Conservation (phyloP, 208 protist species). For the Crithidia sp. region DNA sequence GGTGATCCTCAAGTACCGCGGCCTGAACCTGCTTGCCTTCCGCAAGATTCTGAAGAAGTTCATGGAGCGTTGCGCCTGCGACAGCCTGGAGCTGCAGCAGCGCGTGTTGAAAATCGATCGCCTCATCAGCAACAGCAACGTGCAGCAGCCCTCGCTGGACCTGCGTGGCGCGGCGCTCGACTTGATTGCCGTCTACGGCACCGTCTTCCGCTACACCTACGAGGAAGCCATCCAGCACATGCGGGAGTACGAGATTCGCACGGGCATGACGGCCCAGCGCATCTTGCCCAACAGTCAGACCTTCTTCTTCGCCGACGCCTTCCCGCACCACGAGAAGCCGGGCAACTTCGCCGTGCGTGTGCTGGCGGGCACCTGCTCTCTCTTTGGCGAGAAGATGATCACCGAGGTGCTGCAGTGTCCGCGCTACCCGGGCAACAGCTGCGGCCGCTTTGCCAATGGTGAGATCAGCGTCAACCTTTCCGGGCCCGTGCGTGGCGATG, state of each 20-base stretch:
- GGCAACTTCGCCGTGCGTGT: slow-evolving; percentile 80
- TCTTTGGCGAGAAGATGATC: slow-evolving; percentile 81
- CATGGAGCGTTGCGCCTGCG: slow-evolving; percentile 72
- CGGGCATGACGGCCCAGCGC: slow-evolving; percentile 56
- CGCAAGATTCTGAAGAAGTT: slow-evolving; percentile 87
- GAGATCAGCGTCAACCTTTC: slow-evolving; percentile 86
- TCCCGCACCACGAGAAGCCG: slow-evolving; percentile 61
- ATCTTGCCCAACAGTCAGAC: slow-evolving; percentile 77
- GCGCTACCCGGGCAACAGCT: slow-evolving; percentile 51
- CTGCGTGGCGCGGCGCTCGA: slow-evolving; percentile 60
- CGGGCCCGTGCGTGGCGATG: slow-evolving; percentile 92
- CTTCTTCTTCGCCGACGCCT: slow-evolving; percentile 78
- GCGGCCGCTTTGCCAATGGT: slow-evolving; percentile 80
- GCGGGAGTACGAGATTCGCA: slow-evolving; percentile 51
- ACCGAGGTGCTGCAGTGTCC: slow-evolving; percentile 76
- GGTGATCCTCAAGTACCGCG: slow-evolving; percentile 69
- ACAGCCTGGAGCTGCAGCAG: slow-evolving; percentile 72
- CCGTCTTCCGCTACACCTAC: slow-evolving; percentile 71
- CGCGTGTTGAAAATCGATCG: slow-evolving; percentile 54
- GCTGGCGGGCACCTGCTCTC: slow-evolving; percentile 62
- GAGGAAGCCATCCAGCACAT: slow-evolving; percentile 59
- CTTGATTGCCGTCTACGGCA: slow-evolving; percentile 80
- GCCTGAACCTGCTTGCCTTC: slow-evolving; percentile 74
- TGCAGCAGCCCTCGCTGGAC: slow-evolving; percentile 64
- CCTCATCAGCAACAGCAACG: slow-evolving; percentile 50